phyloP scores from a whole-genome alignment of 371 early-diverging fungal genomes.

The Saksenaea vasiformis region DNA sequence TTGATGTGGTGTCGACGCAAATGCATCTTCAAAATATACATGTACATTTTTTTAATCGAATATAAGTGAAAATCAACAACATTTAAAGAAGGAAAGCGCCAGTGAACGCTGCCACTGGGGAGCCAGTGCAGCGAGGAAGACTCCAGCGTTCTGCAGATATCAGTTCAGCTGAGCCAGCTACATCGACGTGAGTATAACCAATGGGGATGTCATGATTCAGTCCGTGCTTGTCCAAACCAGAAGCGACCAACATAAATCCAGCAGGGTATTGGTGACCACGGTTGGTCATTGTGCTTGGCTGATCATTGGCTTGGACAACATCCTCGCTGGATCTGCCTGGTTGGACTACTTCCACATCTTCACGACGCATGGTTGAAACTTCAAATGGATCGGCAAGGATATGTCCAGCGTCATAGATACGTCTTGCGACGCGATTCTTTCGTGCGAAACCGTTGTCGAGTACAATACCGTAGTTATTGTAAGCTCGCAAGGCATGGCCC shows the following conservation, averaged over 20 bases:
- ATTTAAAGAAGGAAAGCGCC: slow-evolving; percentile 68
- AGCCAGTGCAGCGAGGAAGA: slow-evolving; percentile 74
- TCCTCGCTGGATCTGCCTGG: slow-evolving; percentile 76
- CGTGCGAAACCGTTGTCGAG: slow-evolving; percentile 86
- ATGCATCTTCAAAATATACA: background rate
- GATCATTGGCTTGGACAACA: slow-evolving; percentile 78
- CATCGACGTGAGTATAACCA: slow-evolving; percentile 84
- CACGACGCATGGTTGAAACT: slow-evolving; percentile 80
- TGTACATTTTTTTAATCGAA: background rate
- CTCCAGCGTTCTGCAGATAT: slow-evolving; percentile 63
- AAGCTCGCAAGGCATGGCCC: slow-evolving; percentile 82
- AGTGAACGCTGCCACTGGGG: slow-evolving; percentile 77
- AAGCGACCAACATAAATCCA: slow-evolving; percentile 81
- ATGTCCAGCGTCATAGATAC: slow-evolving; percentile 72
- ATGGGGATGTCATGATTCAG: slow-evolving; percentile 64
- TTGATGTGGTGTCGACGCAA: no score
- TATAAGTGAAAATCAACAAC: background rate
- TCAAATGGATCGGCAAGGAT: slow-evolving; percentile 84
- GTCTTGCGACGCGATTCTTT: slow-evolving; percentile 57
- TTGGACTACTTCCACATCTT: slow-evolving; percentile 71
- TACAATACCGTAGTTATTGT: slow-evolving; percentile 75
- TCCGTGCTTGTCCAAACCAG: slow-evolving; percentile 79
- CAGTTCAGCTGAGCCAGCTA: slow-evolving; percentile 83
- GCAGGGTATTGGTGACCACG: slow-evolving; percentile 91
- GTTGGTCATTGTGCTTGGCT: slow-evolving; percentile 70